Conservation (phyloP, 495 filamentous ascomycete species). For the Xylaria longipes region DNA sequence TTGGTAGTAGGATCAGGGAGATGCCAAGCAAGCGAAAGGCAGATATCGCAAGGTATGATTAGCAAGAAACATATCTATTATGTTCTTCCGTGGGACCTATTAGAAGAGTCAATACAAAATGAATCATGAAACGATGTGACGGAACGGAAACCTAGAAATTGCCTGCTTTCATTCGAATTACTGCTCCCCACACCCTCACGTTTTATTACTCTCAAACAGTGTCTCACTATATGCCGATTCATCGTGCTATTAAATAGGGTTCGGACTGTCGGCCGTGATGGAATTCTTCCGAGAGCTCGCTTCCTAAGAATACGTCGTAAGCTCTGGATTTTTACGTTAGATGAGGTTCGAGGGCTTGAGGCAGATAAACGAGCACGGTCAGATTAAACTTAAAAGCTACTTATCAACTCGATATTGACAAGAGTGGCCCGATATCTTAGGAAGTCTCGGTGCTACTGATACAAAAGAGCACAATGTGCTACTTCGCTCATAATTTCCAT, state of each 20-base stretch:
- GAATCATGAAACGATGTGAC: not conserved
- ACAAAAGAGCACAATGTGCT: conserved; percentile 3
- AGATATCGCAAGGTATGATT: not conserved
- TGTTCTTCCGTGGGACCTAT: not conserved
- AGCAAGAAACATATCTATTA: not conserved
- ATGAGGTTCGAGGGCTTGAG: not conserved
- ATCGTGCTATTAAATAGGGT: not conserved
- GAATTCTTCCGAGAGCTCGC: not conserved
- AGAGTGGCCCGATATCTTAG: not conserved
- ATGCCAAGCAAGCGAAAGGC: not conserved
- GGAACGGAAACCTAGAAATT: too few relatives aligned
- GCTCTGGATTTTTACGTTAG: not conserved
- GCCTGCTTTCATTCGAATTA: too few relatives aligned
- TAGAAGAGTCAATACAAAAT: not conserved
- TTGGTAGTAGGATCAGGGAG: not conserved
- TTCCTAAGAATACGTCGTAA: not conserved
- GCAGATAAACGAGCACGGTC: not conserved
- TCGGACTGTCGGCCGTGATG: not conserved
- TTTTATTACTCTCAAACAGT: conserved; percentile 1
- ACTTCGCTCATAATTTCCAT: not conserved
- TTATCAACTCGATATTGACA: not conserved
- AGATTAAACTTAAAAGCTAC: not conserved
- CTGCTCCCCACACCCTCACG: not conserved
- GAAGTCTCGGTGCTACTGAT: not conserved
- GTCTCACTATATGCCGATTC: not conserved